Base-by-base conservation (phyloP, 352 stramenopile genomes). In the Pythium chondricola region DNA sequence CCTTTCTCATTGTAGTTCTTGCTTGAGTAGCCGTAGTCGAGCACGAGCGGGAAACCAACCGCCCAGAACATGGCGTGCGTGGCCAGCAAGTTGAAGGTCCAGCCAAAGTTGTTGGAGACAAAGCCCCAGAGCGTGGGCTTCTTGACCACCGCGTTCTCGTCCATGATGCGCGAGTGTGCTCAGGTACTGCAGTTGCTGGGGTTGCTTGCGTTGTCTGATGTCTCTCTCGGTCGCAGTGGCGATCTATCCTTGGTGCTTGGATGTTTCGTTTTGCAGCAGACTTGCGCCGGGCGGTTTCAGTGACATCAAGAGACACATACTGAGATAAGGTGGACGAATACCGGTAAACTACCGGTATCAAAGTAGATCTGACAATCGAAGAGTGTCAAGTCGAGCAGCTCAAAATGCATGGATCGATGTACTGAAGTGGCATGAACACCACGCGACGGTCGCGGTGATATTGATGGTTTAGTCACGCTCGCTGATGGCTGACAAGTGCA, bases 401-500 rank as follows among this genome's bases (percentile, higher is more conserved):
- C n/a, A n/a, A n/a, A n/a, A n/a, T n/a, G n/a, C n/a, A n/a, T n/a
- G n/a, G n/a, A n/a, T n/a, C n/a, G n/a, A n/a, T n/a, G n/a, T n/a
- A n/a, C n/a, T n/a, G n/a, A n/a, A n/a, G n/a, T n/a, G n/a, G n/a
- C n/a, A n/a, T n/a, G n/a, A n/a, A n/a, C n/a, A n/a, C n/a, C n/a
- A n/a, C n/a, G n/a, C n/a, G n/a, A n/a, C n/a, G n/a, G n/a, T n/a
- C n/a, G n/a, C n/a, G n/a, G n/a, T n/a, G n/a, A n/a, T n/a, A n/a
- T n/a, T n/a, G n/a, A n/a, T n/a, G n/a, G 17, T 38, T 63, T 88
- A 96, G 58, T 95, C 84, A 45, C 79, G 84, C 57, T 99, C 96
- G 33, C 95, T 97, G 72, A 99, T 98, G 48, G 95, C 95, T 62
- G 96, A 98, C 67, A 99, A 72, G 71, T 99, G 95, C 25, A 58